Base-by-base conservation (phyloP, 495 filamentous ascomycete species). In the Podospora comata region DNA sequence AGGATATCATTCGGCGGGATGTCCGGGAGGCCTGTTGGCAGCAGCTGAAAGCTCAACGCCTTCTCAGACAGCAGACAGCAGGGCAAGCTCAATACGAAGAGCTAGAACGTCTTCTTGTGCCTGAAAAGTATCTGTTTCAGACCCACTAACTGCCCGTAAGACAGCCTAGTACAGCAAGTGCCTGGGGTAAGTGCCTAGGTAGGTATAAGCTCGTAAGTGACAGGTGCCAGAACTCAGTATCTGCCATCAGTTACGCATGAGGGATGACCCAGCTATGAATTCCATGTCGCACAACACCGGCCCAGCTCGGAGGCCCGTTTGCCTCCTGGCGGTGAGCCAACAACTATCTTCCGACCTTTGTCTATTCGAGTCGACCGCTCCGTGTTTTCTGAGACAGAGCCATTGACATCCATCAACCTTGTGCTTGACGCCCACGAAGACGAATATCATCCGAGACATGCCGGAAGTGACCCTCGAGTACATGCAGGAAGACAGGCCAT, bases 391-490 rank as follows among this genome's bases (percentile, higher is more conserved):
- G 39, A 9, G 4, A 32, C 34, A 54, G 19, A 28, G 44, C 19
- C 27, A 26, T 68, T 44, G 62, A 44, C 44, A 20, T 55, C 56
- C 7, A 30, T 39, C 39, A 48, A 48, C 39, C 39, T 48, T 11
- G 39, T 48, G 5, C 39, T 48, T 5, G 13, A 48, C 15, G 13
- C 39, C 15, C 39, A 13, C 13, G 39, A 48, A 48, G 13, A 48
- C 39, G 39, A 48, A 48, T 48, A 48, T 18, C 20, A 66, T 66
- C 68, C 68, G 68, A 69, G 57, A 69, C 68, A 66, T 26, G 7
- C 68, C 68, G 68, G 68, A 69, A 65, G 68, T 69, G 44, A 66
- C 63, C 67, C 16, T 62, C 9, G 15, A 16, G 39, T 65, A 15
- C 19, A 30, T 19, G 59, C 28, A 63, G 9, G 39, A 18, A 19